Conservation (phyloP, 2,329 filamentous ascomycete species). For the Colletotrichum sp. region DNA sequence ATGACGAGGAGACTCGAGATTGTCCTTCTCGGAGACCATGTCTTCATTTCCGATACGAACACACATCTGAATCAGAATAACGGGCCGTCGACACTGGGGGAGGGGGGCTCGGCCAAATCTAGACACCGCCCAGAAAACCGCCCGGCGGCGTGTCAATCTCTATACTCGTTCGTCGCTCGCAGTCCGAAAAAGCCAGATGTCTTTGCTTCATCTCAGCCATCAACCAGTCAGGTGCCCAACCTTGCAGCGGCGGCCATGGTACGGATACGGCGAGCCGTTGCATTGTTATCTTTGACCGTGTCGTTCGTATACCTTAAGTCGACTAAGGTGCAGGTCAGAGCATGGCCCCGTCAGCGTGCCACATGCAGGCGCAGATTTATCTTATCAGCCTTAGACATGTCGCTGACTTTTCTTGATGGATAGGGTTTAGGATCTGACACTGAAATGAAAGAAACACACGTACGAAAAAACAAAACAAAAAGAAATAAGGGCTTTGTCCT, state of each 20-base stretch:
- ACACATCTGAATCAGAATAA: not conserved
- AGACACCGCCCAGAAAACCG: not conserved
- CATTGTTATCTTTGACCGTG: not conserved
- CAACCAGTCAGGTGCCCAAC: not conserved
- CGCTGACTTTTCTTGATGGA: not conserved
- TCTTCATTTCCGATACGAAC: not conserved
- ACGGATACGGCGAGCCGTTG: not conserved
- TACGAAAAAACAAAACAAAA: not conserved
- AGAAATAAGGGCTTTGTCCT: not conserved
- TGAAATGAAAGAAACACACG: not conserved
- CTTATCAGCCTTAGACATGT: constrained; percentile 1
- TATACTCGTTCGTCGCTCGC: not conserved
- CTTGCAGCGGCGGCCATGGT: not conserved
- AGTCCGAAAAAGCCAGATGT: not conserved
- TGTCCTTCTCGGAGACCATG: not conserved
- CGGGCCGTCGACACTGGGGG: not conserved
- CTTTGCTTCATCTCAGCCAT: constrained; percentile 7
- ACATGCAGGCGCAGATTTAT: not conserved
- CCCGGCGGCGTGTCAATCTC: not conserved
- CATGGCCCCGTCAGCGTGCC: not conserved
- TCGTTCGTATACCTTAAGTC: not conserved
- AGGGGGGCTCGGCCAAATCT: not conserved
- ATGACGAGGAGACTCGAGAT: constrained; percentile 11
- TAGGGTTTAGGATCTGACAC: constrained; percentile 4
- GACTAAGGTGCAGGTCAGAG: not conserved